phyloP scores from a whole-genome alignment of 1,139 yeast species.

The Candida buenavistaensis region DNA sequence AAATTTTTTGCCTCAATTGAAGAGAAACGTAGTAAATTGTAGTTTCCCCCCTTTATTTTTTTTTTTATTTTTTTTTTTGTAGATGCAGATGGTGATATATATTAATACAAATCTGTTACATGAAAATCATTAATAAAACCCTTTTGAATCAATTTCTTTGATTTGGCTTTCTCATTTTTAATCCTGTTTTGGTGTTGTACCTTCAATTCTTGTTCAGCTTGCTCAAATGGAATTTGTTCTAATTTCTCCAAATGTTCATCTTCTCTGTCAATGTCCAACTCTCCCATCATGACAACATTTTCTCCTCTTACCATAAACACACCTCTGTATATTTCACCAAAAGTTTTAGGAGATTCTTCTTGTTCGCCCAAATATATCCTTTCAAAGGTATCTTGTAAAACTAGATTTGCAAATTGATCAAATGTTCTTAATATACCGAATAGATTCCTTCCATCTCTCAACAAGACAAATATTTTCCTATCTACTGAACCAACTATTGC shows the following conservation, averaged over 20 bases:
- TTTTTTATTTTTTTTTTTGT: too few relatives aligned
- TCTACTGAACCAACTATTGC: conserved; percentile 94
- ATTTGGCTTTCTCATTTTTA: conserved; percentile 45
- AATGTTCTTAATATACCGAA: conserved; percentile 93
- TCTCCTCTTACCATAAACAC: conserved; percentile 94
- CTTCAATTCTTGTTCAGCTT: conserved; percentile 53
- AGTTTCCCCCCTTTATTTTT: too few relatives aligned
- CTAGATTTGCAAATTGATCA: conserved; percentile 93
- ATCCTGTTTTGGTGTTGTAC: conserved; percentile 38
- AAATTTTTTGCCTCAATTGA: conserved; percentile 31
- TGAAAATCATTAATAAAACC: conserved; percentile 62
- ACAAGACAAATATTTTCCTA: conserved; percentile 77
- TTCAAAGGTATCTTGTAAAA: conserved; percentile 87
- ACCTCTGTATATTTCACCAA: conserved; percentile 76
- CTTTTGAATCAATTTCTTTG: conserved; percentile 48
- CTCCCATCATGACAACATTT: conserved; percentile 94
- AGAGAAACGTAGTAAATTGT: conserved; percentile 25
- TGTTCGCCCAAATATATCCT: conserved; percentile 60
- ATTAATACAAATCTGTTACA: conserved; percentile 52
- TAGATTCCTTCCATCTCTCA: conserved; percentile 87
- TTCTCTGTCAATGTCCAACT: conserved; percentile 85
- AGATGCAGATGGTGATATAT: too few relatives aligned
- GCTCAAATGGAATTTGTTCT: conserved; percentile 59
- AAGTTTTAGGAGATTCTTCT: conserved; percentile 42
- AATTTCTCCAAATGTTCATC: conserved; percentile 64